Conservation (phyloP, 1,284 basidiomycete species). For the Ustilago bromivora region DNA sequence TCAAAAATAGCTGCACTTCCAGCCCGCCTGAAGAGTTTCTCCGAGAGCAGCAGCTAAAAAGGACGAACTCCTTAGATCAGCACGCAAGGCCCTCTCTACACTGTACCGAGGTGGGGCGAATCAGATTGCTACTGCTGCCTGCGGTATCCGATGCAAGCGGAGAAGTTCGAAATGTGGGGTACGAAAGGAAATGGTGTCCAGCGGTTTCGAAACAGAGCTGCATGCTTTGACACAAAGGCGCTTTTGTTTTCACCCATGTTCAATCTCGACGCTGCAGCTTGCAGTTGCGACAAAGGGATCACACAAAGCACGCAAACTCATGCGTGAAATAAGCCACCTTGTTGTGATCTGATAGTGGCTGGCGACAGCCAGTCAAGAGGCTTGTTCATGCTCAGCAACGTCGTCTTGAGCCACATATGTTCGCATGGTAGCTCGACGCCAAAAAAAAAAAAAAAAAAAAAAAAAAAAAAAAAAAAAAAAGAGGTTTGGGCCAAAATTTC, state of each 20-base stretch:
- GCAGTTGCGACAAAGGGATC: neutral
- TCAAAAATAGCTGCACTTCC: neutral
- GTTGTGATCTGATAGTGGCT: constrained; percentile 4
- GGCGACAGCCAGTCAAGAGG: constrained; percentile 4
- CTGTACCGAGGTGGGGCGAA: constrained; percentile 1
- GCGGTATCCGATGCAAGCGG: constrained; percentile 15
- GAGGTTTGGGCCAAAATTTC: neutral
- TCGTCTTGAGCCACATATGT: neutral
- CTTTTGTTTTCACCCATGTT: neutral
- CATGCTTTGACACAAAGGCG: neutral
- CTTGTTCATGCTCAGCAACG: neutral
- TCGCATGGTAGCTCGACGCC: neutral
- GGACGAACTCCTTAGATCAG: constrained; percentile 13
- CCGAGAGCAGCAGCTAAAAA: neutral
- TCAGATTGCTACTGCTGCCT: constrained; percentile 10
- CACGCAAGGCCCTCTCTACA: neutral
- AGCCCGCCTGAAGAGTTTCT: constrained; percentile 8
- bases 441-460: neutral
- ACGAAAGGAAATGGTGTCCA: neutral
- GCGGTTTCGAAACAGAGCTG: neutral
- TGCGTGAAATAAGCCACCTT: constrained; percentile 3
- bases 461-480: too few species aligned
- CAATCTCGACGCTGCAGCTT: neutral
- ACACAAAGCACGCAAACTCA: neutral
- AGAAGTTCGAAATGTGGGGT: constrained; percentile 20